A percentile compares a stretch with the other conserved stretches of the same genome.
Conservation (phyloP, 2,329 filamentous ascomycete species). For the Aspergillus floridensis region DNA sequence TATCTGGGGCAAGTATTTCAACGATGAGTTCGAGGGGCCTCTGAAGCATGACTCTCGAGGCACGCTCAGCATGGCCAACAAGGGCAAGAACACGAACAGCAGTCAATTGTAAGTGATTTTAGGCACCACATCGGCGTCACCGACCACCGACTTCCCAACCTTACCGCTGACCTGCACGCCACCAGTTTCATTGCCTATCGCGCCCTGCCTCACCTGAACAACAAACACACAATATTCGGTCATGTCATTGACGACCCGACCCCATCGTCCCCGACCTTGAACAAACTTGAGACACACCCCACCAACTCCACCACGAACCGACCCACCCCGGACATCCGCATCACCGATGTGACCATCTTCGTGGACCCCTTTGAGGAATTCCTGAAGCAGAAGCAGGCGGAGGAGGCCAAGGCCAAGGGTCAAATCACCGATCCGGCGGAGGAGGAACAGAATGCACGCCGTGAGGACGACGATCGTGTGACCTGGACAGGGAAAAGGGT, state of each 20-base stretch:
- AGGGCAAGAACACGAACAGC: slow-evolving; percentile 96
- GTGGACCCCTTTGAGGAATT: slow-evolving; percentile 97
- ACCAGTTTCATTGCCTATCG: slow-evolving; percentile 81
- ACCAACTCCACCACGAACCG: slow-evolving; percentile 70
- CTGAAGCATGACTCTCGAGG: slow-evolving; percentile 79
- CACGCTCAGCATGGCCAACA: slow-evolving; percentile 92
- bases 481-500: slow-evolving; percentile 97
- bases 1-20: slow-evolving; percentile 91
- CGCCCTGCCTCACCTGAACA: slow-evolving; percentile 77
- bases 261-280: slow-evolving; percentile 52
- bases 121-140: not conserved
- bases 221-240: slow-evolving; percentile 96
- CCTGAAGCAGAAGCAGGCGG: slow-evolving; percentile 67
- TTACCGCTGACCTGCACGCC: not conserved
- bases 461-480: slow-evolving; percentile 76
- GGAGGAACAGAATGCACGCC: slow-evolving; percentile 25
- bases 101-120: slow-evolving; percentile 65
- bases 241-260: slow-evolving; percentile 68
- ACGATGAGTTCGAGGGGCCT: slow-evolving; percentile 89
- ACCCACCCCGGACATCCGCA: slow-evolving; percentile 73
- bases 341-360: slow-evolving; percentile 80
- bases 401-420: slow-evolving; percentile 54
- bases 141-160: not conserved
- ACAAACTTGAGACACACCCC: slow-evolving; percentile 72
- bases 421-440: slow-evolving; percentile 21